Evolutionary conservation across 1,139 yeast species (phyloP), one percentile per base, ranked within the genome.

Genomic region (Pichia sp.): DNA sequence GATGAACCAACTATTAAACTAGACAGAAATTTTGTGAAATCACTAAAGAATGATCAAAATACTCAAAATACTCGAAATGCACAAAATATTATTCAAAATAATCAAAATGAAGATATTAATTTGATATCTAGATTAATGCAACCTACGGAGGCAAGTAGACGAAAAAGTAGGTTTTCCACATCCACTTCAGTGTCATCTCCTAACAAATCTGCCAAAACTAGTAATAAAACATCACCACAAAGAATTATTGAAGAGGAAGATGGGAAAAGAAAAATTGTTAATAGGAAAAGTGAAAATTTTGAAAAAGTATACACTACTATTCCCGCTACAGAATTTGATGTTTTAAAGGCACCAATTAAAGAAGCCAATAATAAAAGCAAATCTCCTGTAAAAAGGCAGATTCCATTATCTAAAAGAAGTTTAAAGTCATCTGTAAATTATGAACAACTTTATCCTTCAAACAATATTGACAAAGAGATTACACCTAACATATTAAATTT

Each of bases 391-490:
- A 49, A 37, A 25, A 36, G 33, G 23, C 43, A 46, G 20, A 10
- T 46, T 3, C 55, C 55, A 30, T 41, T 50, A 16, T 50, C 54
- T 1, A 48, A 41, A 26, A 46, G 46, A 36, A 49, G 51, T 30
- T 46, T 52, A 11, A 42, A 43, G 31, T 40, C 51, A 4, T 41
- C 47, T 6, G 29, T 26, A 8, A 41, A 41, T 30, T 40, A 39
- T 23, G 41, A 32, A 8, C 27, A 39, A 28, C 34, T 41, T 9
- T 44, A 41, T 20, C 22, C 25, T 25, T 22, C 29, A 5, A 40
- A 37, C n/a, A 25, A 25, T 6, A 36, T 40, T 4, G 41, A 40
- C 37, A 40, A 6, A 59, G 75, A 25, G 80, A 80, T 0, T 76
- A 72, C 27, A 11, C 39, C 39, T 7, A 39, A 32, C 25, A 26